phyloP scores from a whole-genome alignment of 1,139 yeast genomes.

The Taphrina confusa region DNA sequence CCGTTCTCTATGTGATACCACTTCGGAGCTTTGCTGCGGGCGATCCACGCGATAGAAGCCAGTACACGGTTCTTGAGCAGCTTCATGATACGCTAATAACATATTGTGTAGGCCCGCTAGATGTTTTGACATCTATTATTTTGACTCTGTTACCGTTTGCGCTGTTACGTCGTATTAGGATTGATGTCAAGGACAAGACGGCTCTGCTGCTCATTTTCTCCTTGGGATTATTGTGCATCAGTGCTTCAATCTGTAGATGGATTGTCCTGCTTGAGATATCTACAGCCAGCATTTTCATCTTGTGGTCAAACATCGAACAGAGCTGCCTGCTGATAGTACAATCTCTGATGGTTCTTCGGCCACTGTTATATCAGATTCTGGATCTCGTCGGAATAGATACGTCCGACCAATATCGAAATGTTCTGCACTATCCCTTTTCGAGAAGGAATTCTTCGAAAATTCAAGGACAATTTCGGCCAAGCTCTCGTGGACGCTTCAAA shows the following conservation, averaged over 20 bases:
- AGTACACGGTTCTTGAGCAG: background rate
- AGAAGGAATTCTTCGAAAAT: background rate
- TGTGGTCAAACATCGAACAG: conserved; percentile 11
- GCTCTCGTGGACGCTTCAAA: no score
- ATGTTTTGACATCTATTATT: conserved; percentile 3
- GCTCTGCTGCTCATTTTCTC: conserved; percentile 3
- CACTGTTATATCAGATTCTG: background rate
- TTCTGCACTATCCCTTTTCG: background rate
- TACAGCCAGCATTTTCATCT: background rate
- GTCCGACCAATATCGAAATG: background rate
- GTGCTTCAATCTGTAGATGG: background rate
- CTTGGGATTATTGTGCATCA: background rate
- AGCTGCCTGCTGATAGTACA: conserved; percentile 6
- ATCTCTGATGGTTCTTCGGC: conserved; percentile 11
- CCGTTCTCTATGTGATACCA: background rate
- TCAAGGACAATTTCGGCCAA: no score
- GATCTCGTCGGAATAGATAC: background rate
- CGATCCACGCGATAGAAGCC: background rate
- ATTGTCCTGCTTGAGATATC: background rate
- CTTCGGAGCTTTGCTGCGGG: background rate
- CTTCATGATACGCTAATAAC: background rate
- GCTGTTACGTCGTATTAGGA: background rate
- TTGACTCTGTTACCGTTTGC: background rate
- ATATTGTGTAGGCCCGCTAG: background rate
- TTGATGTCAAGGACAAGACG: background rate